Evolutionary conservation across 257 asterid genomes (phyloP).

Genomic region (Solanum dulcamara): DNA sequence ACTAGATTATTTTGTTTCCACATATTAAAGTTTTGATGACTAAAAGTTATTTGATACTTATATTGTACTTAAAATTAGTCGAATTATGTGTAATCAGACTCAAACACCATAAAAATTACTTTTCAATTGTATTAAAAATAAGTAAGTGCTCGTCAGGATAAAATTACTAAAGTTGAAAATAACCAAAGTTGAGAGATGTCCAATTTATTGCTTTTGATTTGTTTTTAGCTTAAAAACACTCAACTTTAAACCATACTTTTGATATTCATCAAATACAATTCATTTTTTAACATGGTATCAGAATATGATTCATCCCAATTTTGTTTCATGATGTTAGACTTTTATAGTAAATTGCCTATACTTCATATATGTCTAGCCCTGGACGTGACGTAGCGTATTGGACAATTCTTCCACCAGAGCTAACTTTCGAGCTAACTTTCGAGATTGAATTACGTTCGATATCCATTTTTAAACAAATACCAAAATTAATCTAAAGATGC

Average conservation of each 20-base stretch:
- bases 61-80: background rate
- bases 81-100: background rate
- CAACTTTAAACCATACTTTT: background rate
- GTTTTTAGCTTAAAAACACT: background rate
- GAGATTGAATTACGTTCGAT: accelerated
- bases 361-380: background rate
- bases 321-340: background rate
- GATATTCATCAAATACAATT: background rate
- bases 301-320: background rate
- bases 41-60: background rate
- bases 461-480: background rate
- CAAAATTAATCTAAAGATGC: background rate
- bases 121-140: background rate
- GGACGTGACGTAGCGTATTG: background rate
- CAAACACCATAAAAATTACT: background rate
- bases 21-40: background rate
- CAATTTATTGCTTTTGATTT: background rate
- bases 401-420: too few relatives aligned
- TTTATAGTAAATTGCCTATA: background rate
- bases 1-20: background rate
- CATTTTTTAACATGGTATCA: background rate
- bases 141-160: background rate
- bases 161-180: background rate
- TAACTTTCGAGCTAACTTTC: background rate
- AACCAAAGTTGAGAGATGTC: background rate